Evolutionary conservation across 805 yeast genomes (phyloP).

Genomic region (Teunomyces lycoperdinae): DNA sequence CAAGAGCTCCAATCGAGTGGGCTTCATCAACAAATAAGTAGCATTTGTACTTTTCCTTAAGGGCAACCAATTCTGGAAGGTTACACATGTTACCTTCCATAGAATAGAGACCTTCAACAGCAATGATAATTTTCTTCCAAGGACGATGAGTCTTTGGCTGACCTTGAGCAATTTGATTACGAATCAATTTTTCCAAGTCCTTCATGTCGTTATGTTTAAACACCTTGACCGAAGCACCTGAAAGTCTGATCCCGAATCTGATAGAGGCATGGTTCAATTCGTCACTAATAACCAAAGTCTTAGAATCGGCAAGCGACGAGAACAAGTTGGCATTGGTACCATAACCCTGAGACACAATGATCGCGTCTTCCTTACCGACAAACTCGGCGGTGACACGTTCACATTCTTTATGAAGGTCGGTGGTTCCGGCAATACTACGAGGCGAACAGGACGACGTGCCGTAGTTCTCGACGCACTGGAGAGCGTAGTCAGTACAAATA

Average conservation of each 20-base stretch:
- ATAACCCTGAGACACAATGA: conserved; percentile 90
- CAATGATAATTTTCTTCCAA: conserved; percentile 82
- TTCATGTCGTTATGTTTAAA: conserved; percentile 91
- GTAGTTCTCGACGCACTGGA: conserved; percentile 57
- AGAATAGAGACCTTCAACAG: conserved; percentile 89
- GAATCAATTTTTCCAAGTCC: conserved; percentile 67
- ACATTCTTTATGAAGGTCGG: conserved; percentile 68
- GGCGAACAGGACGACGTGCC: conserved; percentile 84
- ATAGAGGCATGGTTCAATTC: conserved; percentile 94
- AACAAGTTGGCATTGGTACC: conserved; percentile 92
- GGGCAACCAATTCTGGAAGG: conserved; percentile 68
- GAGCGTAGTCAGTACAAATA: conserved; percentile 77
- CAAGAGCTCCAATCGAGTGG: conserved; percentile 98
- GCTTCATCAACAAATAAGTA: conserved; percentile 95
- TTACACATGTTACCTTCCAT: conserved; percentile 92
- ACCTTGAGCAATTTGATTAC: conserved; percentile 88
- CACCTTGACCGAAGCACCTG: conserved; percentile 91
- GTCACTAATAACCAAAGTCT: conserved; percentile 89
- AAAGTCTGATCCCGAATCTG: conserved; percentile 87
- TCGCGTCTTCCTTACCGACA: conserved; percentile 85
- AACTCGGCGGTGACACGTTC: conserved; percentile 79
- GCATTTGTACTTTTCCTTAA: conserved; percentile 82
- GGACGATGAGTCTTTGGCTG: conserved; percentile 96
- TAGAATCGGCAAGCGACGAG: conserved; percentile 76
- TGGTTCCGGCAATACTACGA: conserved; percentile 69